A percentile compares a stretch with the other conserved stretches of the same genome.
Evolutionary conservation across 2,329 filamentous ascomycete species (phyloP).

Genomic region (Fusarium mundagurra): DNA sequence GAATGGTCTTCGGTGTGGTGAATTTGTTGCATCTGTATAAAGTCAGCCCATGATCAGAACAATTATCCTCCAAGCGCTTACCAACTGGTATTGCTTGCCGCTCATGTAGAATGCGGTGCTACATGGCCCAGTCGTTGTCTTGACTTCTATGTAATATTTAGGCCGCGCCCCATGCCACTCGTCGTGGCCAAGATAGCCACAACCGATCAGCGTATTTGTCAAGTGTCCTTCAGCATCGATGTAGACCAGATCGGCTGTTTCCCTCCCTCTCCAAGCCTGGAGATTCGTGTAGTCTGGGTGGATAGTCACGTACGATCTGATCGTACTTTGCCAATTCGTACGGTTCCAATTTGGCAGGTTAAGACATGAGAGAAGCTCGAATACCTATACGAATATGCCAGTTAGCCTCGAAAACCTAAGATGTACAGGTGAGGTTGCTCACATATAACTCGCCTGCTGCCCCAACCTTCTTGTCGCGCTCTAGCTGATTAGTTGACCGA

Average conservation of each 20-base stretch:
- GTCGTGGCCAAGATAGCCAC: not conserved
- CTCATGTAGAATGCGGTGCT: not conserved
- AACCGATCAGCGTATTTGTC: not conserved
- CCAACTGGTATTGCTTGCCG: not conserved
- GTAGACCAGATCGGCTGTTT: not conserved
- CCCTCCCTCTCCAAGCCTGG: not conserved
- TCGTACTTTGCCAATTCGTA: not conserved
- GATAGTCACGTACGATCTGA: not conserved
- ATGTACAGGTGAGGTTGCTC: not conserved
- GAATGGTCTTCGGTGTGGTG: not conserved
- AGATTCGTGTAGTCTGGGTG: not conserved
- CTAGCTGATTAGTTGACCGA: not conserved
- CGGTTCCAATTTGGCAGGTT: not conserved
- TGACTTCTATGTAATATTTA: not conserved
- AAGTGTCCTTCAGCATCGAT: not conserved
- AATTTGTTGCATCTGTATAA: not conserved
- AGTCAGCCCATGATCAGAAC: not conserved
- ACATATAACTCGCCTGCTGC: not conserved
- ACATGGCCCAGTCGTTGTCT: not conserved
- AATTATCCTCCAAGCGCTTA: not conserved
- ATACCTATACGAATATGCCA: not conserved
- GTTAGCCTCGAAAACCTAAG: not conserved
- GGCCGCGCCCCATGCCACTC: not conserved
- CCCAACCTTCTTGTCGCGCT: not conserved
- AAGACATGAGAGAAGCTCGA: not conserved